Evolutionary conservation across 495 filamentous ascomycete genomes (phyloP), one percentile per base, ranked within the genome.

Genomic region (Bombardia bombarda): DNA sequence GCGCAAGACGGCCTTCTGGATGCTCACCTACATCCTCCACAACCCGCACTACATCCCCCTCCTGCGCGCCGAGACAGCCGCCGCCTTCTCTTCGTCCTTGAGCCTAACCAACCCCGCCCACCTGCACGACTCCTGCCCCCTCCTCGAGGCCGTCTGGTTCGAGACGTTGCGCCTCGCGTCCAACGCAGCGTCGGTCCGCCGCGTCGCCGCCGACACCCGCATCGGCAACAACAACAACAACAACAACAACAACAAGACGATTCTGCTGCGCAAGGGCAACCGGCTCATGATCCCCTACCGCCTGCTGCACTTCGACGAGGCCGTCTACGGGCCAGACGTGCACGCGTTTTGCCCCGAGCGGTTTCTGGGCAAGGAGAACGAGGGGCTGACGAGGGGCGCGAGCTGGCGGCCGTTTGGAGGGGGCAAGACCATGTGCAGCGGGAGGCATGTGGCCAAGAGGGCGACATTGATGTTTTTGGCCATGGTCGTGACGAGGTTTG

Each of bases 341-440:
- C 13, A 37, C 23, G n/a, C 14, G 13, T 60, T 43, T 26, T 10
- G 39, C 4, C 46, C 56, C 26, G 42, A 46, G 54, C 57, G 60
- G 28, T 65, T 50, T 32, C 33, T 54, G 8, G 38, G 53, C 14
- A 44, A 48, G 14, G 42, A 38, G 22, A 19, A 19, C 3, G 49
- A 45, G 23, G 37, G 31, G 12, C 40, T 43, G 26, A n/a, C 52
- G 12, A 47, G 43, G 20, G 42, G 36, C 25, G 36, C 45, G 3
- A 43, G 43, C n/a, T 60, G 52, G 47, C 39, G 55, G 14, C 59
- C 61, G 12, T 65, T 60, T 33, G 61, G 61, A 1, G 61, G 51
- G 6, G 61, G 61, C 17, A 46, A 45, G 14, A 58, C 54, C 6
- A 50, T 45, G 43, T 65, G 61, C 42, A 56, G 51, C 16, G 61